Evolutionary conservation across 169 alveolate species (phyloP).

Genomic region (Plasmodium chabaudi): DNA sequence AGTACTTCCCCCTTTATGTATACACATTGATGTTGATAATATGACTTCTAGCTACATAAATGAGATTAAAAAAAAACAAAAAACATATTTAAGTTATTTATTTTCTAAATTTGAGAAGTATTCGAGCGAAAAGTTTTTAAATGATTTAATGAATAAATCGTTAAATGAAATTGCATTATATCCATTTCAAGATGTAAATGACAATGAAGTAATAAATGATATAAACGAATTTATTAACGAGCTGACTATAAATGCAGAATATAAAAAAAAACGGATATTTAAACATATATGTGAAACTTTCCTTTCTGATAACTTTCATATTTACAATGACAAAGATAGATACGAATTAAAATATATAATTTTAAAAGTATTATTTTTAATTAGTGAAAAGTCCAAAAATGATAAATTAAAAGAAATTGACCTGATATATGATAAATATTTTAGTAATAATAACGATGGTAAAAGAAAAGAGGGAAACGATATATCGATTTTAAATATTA

Average conservation of each 20-base stretch:
- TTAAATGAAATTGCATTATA: constrained; percentile 72
- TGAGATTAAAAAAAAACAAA: constrained; percentile 62
- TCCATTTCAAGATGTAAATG: constrained; percentile 77
- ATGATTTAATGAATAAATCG: constrained; percentile 57
- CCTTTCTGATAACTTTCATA: constrained; percentile 37
- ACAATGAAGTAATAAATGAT: constrained; percentile 64
- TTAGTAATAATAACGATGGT: background rate
- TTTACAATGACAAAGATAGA: constrained; percentile 67
- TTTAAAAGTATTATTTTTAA: constrained; percentile 70
- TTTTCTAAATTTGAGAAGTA: constrained; percentile 61
- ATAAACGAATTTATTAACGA: constrained; percentile 65
- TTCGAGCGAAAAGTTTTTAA: constrained; percentile 52
- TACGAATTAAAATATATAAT: constrained; percentile 69
- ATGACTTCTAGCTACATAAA: constrained; percentile 71
- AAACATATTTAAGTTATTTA: constrained; percentile 58
- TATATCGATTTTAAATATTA: constrained; percentile 13
- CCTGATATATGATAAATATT: constrained; percentile 42
- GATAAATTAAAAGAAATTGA: constrained; percentile 46
- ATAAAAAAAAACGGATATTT: constrained; percentile 71
- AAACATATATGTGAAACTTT: constrained; percentile 68
- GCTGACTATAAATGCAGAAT: constrained; percentile 69
- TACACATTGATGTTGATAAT: constrained; percentile 4
- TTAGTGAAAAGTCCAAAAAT: constrained; percentile 49
- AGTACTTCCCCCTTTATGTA: too few species aligned
- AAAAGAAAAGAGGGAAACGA: constrained; percentile 3